Conservation (phyloP, 2,329 filamentous ascomycete genomes). For the Triangularia setosa region DNA sequence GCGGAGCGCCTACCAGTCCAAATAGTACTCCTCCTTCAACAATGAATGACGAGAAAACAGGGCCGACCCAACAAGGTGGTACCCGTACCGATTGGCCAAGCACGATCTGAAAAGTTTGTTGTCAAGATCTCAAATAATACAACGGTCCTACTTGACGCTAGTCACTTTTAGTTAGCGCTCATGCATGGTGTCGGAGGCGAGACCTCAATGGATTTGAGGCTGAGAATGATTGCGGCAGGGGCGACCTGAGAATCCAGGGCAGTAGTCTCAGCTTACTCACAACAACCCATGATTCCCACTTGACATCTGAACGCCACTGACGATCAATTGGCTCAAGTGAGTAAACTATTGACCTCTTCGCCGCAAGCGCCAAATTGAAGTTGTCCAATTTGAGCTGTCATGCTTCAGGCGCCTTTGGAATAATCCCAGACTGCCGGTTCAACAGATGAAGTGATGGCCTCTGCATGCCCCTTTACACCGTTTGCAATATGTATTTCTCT, state of each 20-base stretch:
- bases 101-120: background rate
- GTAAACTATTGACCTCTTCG: background rate
- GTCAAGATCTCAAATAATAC: background rate
- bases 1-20: too few relatives aligned
- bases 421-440: background rate
- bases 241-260: background rate
- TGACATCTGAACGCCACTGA: background rate
- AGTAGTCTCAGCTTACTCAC: background rate
- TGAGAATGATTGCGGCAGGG: background rate
- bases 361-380: background rate
- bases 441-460: background rate
- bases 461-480: background rate
- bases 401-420: background rate
- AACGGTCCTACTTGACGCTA: background rate
- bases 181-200: background rate
- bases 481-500: background rate
- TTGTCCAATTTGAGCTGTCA: background rate
- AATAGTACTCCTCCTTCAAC: background rate
- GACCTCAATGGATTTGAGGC: background rate
- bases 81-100: background rate
- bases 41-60: background rate
- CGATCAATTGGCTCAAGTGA: background rate
- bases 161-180: background rate
- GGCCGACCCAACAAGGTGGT: background rate
- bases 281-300: background rate